phyloP scores from a whole-genome alignment of 805 yeast genomes.

The Yueomyces sinensis region DNA sequence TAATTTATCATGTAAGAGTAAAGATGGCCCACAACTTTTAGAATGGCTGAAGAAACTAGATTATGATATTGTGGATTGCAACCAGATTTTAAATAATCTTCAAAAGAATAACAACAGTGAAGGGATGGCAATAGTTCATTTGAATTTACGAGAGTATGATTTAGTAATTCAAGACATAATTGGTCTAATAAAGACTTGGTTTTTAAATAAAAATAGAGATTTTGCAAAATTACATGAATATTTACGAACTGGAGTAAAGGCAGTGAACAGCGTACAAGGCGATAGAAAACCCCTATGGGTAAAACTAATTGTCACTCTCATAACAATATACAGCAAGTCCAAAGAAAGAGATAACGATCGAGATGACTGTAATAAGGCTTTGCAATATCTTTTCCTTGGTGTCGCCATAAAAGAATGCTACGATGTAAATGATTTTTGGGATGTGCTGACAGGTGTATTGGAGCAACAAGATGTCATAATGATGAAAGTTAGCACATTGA shows the following conservation, averaged over 20 bases:
- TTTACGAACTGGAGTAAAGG: slow-evolving; percentile 7
- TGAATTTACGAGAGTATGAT: slow-evolving; percentile 6
- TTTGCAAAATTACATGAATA: slow-evolving; percentile 2
- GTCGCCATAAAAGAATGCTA: slow-evolving; percentile 12
- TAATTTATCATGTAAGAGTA: slow-evolving; percentile 8
- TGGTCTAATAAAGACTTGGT: slow-evolving; percentile 8
- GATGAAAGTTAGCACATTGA: slow-evolving; percentile 46
- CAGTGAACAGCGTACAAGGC: slow-evolving; percentile 1
- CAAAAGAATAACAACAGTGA: slow-evolving; percentile 6
- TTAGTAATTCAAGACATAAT: slow-evolving; percentile 9
- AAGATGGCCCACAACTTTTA: slow-evolving; percentile 3
- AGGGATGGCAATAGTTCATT: slow-evolving; percentile 11
- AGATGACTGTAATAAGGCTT: slow-evolving; percentile 5
- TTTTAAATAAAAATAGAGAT: slow-evolving; percentile 1
- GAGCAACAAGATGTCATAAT: slow-evolving; percentile 32
- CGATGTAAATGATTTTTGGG: slow-evolving; percentile 31
- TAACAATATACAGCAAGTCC: slow-evolving; percentile 6
- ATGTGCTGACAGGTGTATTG: slow-evolving; percentile 42
- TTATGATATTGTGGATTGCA: slow-evolving; percentile 5
- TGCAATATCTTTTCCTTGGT: slow-evolving; percentile 12
- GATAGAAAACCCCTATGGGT: slow-evolving; percentile 13
- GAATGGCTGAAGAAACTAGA: slow-evolving; percentile 9
- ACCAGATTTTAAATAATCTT: slow-evolving; percentile 5
- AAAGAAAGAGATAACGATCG: background rate
- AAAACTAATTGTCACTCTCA: slow-evolving; percentile 10